These are phyloP conservation scores for Ascochyta viciae-villosae DNA, from an alignment of 2,329 filamentous ascomycete genomes.

Conservation along the genomic window DNA sequence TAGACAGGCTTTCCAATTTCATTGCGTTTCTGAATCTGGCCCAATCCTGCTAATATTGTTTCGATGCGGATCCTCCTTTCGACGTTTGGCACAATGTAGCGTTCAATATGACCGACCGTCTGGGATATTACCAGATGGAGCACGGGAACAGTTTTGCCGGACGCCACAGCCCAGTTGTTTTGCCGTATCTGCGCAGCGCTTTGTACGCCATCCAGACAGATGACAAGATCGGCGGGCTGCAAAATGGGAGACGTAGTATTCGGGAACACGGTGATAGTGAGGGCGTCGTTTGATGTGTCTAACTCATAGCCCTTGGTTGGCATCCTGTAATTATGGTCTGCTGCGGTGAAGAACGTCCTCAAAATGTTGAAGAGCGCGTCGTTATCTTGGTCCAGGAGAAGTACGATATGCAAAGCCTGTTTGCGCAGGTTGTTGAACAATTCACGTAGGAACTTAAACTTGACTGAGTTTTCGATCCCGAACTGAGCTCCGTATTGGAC, in stretches of 20 bases:
- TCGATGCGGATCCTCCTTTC: slow-evolving; percentile 36
- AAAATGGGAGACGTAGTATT: slow-evolving; percentile 28
- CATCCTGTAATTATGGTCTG: slow-evolving; percentile 32
- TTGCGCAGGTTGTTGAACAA: slow-evolving; percentile 34
- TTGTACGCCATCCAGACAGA: slow-evolving; percentile 50
- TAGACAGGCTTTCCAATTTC: slow-evolving; percentile 45
- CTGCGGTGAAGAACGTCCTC: slow-evolving; percentile 35
- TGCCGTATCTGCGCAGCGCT: slow-evolving; percentile 33
- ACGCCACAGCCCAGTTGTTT: slow-evolving; percentile 33
- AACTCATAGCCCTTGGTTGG: slow-evolving; percentile 27
- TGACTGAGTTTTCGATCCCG: slow-evolving; percentile 40
- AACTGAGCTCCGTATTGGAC: slow-evolving; percentile 33
- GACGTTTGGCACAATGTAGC: slow-evolving; percentile 40
- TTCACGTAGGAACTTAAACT: slow-evolving; percentile 41
- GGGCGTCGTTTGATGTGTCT: slow-evolving; percentile 16
- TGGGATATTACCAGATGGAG: slow-evolving; percentile 52
- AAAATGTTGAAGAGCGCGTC: slow-evolving; percentile 35
- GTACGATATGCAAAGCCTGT: slow-evolving; percentile 35
- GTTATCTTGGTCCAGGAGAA: slow-evolving; percentile 35
- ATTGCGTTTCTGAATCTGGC: slow-evolving; percentile 33
- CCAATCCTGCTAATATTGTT: slow-evolving; percentile 48
- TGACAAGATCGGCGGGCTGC: slow-evolving; percentile 46
- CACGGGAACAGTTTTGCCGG: slow-evolving; percentile 32
- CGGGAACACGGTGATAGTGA: slow-evolving; percentile 48
- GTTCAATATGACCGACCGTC: slow-evolving; percentile 54